A percentile compares a stretch with the other conserved stretches of the same genome.
Conservation (phyloP, 2,329 filamentous ascomycete genomes). For the Dendryphion nanum region DNA sequence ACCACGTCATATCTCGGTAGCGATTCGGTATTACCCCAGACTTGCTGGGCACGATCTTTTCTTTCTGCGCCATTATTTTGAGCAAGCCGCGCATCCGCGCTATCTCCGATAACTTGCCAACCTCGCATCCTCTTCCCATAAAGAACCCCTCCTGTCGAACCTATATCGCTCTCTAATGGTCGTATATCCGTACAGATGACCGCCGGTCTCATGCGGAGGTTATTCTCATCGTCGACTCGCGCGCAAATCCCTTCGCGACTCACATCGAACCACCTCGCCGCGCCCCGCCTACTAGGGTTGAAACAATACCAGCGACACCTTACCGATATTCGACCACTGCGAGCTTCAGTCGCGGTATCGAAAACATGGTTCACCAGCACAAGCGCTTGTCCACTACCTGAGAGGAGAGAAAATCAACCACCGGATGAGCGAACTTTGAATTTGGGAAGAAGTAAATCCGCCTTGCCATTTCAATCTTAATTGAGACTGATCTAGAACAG, state of each 20-base stretch:
- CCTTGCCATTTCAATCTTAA: background rate
- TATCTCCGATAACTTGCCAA: too few species aligned
- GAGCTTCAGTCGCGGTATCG: slow-evolving; percentile 32
- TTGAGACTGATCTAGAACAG: slow-evolving; percentile 35
- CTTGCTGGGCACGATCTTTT: too few species aligned
- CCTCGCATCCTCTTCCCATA: too few species aligned
- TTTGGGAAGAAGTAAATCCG: slow-evolving; percentile 57
- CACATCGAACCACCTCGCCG: slow-evolving; percentile 19
- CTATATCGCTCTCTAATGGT: too few species aligned
- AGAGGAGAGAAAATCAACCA: slow-evolving; percentile 45
- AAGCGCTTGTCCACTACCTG: slow-evolving; percentile 21
- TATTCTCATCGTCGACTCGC: slow-evolving; percentile 43
- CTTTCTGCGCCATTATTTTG: too few species aligned
- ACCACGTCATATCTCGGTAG: too few species aligned
- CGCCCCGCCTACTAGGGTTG: slow-evolving; percentile 27
- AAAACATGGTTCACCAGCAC: slow-evolving; percentile 47
- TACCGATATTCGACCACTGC: slow-evolving; percentile 29
- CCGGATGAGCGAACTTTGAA: slow-evolving; percentile 61
- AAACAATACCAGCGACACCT: slow-evolving; percentile 35
- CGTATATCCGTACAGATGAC: slow-evolving; percentile 36
- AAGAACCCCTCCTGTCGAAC: slow-evolving; percentile 12
- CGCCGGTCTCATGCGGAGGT: slow-evolving; percentile 47
- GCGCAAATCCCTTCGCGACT: slow-evolving; percentile 23
- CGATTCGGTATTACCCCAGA: too few species aligned
- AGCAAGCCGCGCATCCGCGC: too few species aligned